Conservation (phyloP, 164 flowering plant species). For the Umbellularia californica region DNA sequence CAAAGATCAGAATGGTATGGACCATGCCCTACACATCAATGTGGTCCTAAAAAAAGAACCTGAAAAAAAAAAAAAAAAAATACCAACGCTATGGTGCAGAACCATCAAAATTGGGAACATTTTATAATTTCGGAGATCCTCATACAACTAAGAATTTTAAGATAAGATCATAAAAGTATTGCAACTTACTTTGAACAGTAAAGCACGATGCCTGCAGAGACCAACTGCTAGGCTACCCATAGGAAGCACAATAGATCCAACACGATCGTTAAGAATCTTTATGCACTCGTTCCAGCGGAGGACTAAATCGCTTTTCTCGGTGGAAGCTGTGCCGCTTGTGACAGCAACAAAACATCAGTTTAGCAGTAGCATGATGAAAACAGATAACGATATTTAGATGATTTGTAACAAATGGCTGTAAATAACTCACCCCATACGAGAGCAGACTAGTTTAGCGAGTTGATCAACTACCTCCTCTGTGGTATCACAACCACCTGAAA, state of each 20-base stretch:
- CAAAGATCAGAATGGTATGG: no score
- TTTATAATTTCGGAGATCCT: no score
- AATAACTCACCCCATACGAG: constrained; percentile 76
- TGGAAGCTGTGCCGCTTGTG: constrained; percentile 67
- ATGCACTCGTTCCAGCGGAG: constrained; percentile 64
- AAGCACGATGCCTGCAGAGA: constrained; percentile 83
- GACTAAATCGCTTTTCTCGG: constrained; percentile 55
- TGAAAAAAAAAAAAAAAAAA: no score
- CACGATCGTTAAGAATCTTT: constrained; percentile 63
- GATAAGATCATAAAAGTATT: not conserved
- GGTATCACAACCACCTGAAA: constrained; percentile 58
- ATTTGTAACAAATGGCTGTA: not conserved
- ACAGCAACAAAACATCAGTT: constrained; percentile 25
- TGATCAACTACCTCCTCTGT: constrained; percentile 79
- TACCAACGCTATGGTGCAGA: no score
- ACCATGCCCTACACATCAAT: no score
- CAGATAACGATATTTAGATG: not conserved
- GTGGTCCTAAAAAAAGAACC: no score
- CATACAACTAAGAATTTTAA: not conserved
- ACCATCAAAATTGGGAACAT: no score
- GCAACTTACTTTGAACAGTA: constrained; percentile 78
- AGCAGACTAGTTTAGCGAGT: constrained; percentile 80
- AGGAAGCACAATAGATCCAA: constrained; percentile 82
- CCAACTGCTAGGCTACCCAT: constrained; percentile 83
- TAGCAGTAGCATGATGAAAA: constrained; percentile 12